Conservation (phyloP, 176 grass and related monocot species). For the Aegilops tauschii region DNA sequence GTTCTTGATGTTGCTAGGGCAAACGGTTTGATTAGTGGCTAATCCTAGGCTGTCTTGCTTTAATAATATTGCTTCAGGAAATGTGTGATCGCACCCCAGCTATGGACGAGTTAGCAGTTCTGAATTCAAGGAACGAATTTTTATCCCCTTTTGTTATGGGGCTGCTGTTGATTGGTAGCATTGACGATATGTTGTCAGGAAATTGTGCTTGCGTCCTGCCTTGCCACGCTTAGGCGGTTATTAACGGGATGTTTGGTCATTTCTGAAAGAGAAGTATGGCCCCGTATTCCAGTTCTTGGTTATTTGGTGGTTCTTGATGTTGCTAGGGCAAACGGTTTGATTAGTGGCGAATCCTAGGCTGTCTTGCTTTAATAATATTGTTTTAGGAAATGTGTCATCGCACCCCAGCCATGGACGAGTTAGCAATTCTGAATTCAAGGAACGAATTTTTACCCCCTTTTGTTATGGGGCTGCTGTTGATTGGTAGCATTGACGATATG, state of each 20-base stretch:
- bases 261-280: background rate
- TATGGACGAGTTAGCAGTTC: background rate
- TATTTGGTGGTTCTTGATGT: conserved; percentile 22
- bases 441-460: background rate
- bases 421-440: conserved; percentile 9
- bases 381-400: background rate
- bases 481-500: background rate
- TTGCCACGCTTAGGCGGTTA: background rate
- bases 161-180: background rate
- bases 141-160: background rate
- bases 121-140: background rate
- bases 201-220: background rate
- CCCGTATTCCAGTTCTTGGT: background rate
- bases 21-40: background rate
- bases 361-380: background rate
- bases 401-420: background rate
- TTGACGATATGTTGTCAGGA: background rate
- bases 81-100: background rate
- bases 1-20: conserved; percentile 6
- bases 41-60: background rate
- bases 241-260: background rate
- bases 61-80: background rate
- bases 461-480: background rate
- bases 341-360: background rate
- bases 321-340: background rate